Conservation (phyloP, 805 yeast genomes). For the Nakazawaea populi region DNA sequence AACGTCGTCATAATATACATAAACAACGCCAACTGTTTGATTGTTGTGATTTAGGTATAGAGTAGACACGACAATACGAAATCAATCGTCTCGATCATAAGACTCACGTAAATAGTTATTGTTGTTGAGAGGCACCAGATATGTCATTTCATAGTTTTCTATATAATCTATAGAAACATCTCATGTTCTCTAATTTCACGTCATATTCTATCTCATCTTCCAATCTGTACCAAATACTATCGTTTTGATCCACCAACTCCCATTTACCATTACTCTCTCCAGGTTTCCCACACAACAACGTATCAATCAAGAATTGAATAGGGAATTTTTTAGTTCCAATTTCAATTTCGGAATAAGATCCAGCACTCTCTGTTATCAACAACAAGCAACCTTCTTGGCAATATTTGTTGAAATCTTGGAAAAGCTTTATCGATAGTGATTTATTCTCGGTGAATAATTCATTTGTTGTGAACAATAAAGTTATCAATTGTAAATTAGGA, state of each 20-base stretch:
- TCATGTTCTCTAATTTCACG: constrained; percentile 78
- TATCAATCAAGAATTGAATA: constrained; percentile 73
- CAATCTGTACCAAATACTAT: constrained; percentile 77
- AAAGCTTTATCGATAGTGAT: constrained; percentile 50
- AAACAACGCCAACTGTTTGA: too few relatives aligned
- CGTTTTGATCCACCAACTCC: constrained; percentile 60
- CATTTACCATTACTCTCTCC: constrained; percentile 47
- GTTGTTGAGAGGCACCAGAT: background rate
- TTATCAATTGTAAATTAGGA: constrained; percentile 42
- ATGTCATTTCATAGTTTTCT: constrained; percentile 28
- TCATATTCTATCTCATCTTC: constrained; percentile 41
- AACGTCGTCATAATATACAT: too few relatives aligned
- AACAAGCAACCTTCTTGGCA: constrained; percentile 56
- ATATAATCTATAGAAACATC: constrained; percentile 76
- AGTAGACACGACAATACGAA: too few relatives aligned
- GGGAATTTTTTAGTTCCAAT: constrained; percentile 78
- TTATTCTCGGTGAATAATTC: constrained; percentile 73
- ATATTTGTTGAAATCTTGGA: constrained; percentile 42
- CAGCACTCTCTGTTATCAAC: constrained; percentile 81
- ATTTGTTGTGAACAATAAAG: constrained; percentile 80
- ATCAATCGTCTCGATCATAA: too few relatives aligned
- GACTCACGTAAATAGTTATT: too few relatives aligned
- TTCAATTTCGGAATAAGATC: constrained; percentile 76
- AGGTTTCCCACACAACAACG: constrained; percentile 52
- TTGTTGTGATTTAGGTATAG: too few relatives aligned